Conservation (phyloP, 257 asterid species). For the Gentiana macrophylla region DNA sequence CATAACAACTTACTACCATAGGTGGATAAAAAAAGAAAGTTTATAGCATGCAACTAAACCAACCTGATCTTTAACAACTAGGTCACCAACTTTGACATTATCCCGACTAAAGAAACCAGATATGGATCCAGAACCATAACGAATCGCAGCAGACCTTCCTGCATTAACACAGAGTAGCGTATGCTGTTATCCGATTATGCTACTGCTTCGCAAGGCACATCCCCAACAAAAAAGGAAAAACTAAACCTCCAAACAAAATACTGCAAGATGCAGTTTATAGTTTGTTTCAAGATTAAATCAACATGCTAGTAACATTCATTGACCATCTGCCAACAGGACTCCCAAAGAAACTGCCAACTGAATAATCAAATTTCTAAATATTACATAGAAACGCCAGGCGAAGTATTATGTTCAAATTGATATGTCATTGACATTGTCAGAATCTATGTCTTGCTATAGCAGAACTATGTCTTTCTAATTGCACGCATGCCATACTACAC, state of each 20-base stretch:
- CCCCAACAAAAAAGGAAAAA: not conserved
- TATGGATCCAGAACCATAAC: slow-evolving; percentile 88
- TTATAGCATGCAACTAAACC: slow-evolving; percentile 2
- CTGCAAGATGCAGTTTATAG: not conserved
- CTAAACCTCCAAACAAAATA: too few species aligned
- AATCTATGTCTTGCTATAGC: too few species aligned
- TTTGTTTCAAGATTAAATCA: not conserved
- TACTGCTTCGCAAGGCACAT: not conserved
- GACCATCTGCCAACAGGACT: too few species aligned
- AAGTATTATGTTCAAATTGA: too few species aligned
- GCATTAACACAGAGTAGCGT: not conserved
- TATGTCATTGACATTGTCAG: too few species aligned
- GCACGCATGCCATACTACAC: not conserved
- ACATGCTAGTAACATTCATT: too few species aligned
- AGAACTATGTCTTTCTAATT: not conserved
- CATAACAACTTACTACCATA: not conserved
- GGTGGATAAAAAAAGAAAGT: not conserved
- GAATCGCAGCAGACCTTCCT: slow-evolving; percentile 92
- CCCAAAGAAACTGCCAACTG: too few species aligned
- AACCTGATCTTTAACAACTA: slow-evolving; percentile 19
- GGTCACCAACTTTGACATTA: slow-evolving; percentile 18
- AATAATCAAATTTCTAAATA: not conserved
- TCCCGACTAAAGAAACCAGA: slow-evolving; percentile 91
- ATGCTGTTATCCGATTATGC: not conserved
- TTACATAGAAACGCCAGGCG: too few species aligned